Evolutionary conservation across 1,139 yeast species (phyloP), one percentile per base, ranked within the genome.

Genomic region (Geotrichum carabidarum): DNA sequence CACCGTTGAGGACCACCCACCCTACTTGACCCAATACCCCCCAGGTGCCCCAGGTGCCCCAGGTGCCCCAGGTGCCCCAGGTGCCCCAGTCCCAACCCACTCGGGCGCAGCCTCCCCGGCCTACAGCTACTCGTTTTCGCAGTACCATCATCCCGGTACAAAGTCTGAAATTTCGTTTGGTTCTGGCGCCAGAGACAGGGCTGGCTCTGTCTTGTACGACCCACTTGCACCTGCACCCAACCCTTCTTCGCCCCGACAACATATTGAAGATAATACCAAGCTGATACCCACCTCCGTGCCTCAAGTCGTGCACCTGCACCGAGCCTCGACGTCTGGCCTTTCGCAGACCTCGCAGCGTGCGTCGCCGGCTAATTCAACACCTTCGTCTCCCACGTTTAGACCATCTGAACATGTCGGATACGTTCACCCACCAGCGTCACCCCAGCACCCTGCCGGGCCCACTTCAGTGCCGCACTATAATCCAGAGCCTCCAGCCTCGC

Each of bases 161-260:
- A 52, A 52, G 30, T 34, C 54, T 8, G 55, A 52, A 43, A 51
- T 51, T 14, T 47, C 55, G n/a, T 52, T 52, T 27, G 44, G 31
- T 18, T 50, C 58, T 44, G n/a, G 59, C 40, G 36, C 51, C 8
- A 62, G 67, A n/a, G 73, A 70, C 42, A 52, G 64, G 48, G 58
- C 65, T 17, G 56, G 57, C 22, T 61, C 67, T 9, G 61, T 65
- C 35, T 60, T 60, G 45, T 65, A 62, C 50, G 67, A 65, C 43
- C 68, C 68, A 22, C 52, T 63, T 50, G 60, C 58, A 44, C 62
- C 60, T 52, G 63, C 57, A 22, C 63, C 63, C 8, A 35, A 54
- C 56, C 47, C 63, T 51, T 50, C 57, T 45, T 36, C 60, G 56
- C 51, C 62, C n/a, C 50, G 51, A 8, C 53, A 49, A 36, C 53